Base-by-base conservation (phyloP, 2,329 filamentous ascomycete species). In the Aspergillus sojae region DNA sequence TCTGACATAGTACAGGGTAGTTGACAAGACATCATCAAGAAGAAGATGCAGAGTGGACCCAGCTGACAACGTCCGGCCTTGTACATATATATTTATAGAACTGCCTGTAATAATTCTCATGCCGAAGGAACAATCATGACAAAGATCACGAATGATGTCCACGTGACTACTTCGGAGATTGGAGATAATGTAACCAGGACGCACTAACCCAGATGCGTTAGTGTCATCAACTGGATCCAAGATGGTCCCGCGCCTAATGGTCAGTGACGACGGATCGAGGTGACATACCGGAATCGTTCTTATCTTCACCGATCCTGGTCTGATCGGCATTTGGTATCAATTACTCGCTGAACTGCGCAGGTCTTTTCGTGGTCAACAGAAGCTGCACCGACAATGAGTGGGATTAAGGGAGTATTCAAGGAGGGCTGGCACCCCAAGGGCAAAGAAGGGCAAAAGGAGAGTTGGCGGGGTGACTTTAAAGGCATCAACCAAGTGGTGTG, bases 401-500 rank as follows among this genome's bases (percentile, higher is more conserved):
- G 79, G 28, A 72, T 85, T 32, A 82, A 79, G 69, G 79, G 79
- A 59, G 72, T 82, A 28, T 72, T 82, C 62, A 86, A 85, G 68
- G 78, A 79, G 57, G 83, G 84, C 50, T 86, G 84, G 84, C 83
- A 86, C 72, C 83, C 84, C 0, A 84, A 84, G 67, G 78, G 79
- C 16, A 82, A 82, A 62, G 80, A 83, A 56, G 84, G 84, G n/a
- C 78, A 78, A 45, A 82, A 80, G 63, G 84, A 86, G 67, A 83
- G 81, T 62, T 85, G 83, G 84, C 77, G 83, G 57, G 81, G 81
- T 36, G 84, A 87, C 62, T 85, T 85, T 72, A 85, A 84, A 75
- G 86, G 81, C 65, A 81, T 85, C 72, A 83, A 85, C 75, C 84
- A 82, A 81, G 82, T 84, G 77, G 85, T 86, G 75, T 72, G 80